Conservation (phyloP, 2,329 filamentous ascomycete species). For the Clarireedia monteithiana region DNA sequence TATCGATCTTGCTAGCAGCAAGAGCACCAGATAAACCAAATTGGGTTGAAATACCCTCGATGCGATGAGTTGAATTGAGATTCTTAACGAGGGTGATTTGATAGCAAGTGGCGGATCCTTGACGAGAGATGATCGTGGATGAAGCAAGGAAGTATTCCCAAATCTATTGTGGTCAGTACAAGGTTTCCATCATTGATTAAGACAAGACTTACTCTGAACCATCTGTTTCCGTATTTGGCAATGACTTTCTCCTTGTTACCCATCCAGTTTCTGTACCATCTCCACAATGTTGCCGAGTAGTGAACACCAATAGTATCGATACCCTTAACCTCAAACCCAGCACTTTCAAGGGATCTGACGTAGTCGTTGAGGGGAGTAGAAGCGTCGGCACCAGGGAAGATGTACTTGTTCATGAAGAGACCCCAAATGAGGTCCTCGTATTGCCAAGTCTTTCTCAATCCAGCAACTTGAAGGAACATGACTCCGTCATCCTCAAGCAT, state of each 20-base stretch:
- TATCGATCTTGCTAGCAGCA: constrained; percentile 25
- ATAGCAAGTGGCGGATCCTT: constrained; percentile 69
- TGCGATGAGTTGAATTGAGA: constrained; percentile 71
- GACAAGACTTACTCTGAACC: constrained; percentile 72
- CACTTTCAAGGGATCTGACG: constrained; percentile 74
- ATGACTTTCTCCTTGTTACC: constrained; percentile 86
- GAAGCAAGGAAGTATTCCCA: constrained; percentile 78
- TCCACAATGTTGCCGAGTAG: constrained; percentile 94
- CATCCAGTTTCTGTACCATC: constrained; percentile 98
- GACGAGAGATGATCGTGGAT: constrained; percentile 67
- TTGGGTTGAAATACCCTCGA: constrained; percentile 63
- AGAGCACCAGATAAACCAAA: constrained; percentile 58
- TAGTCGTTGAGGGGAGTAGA: constrained; percentile 88
- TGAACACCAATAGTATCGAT: constrained; percentile 93
- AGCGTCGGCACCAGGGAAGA: constrained; percentile 95
- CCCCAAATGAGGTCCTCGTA: constrained; percentile 98
- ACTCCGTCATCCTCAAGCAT: constrained; percentile 96
- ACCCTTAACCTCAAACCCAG: constrained; percentile 84
- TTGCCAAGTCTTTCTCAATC: constrained; percentile 91
- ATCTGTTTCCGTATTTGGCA: constrained; percentile 89
- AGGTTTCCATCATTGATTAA: neutral
- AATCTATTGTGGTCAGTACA: constrained; percentile 41
- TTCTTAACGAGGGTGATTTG: constrained; percentile 77
- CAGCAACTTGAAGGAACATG: constrained; percentile 93
- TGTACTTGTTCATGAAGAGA: constrained; percentile 99